phyloP scores from a whole-genome alignment of 139 green algal genomes.

The Picochlorum sp. region DNA sequence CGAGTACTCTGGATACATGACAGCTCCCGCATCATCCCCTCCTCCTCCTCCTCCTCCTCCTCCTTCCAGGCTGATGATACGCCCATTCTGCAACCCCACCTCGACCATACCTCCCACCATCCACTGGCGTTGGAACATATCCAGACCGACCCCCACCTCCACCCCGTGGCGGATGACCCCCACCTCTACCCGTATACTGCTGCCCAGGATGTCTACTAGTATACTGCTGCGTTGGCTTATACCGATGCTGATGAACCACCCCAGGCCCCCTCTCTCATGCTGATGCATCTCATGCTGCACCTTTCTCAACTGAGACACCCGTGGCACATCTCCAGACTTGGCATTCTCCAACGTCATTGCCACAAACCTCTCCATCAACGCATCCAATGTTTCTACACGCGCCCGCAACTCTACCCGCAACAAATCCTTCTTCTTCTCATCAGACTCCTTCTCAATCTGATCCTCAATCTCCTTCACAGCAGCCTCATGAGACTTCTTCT shows the following conservation, averaged over 20 bases:
- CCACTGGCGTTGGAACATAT: neutral
- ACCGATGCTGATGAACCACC: neutral
- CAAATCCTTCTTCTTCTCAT: slow-evolving; percentile 29
- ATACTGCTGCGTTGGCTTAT: slow-evolving; percentile 3
- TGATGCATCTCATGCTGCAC: slow-evolving; percentile 19
- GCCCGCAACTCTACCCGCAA: slow-evolving; percentile 23
- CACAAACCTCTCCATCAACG: slow-evolving; percentile 30
- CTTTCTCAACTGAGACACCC: slow-evolving; percentile 40
- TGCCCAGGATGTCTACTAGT: neutral
- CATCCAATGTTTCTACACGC: slow-evolving; percentile 21
- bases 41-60: neutral
- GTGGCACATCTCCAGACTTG: slow-evolving; percentile 31
- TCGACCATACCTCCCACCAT: neutral
- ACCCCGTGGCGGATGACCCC: neutral
- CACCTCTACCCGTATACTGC: neutral
- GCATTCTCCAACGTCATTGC: slow-evolving; percentile 27
- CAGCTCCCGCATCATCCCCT: neutral
- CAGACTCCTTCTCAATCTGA: slow-evolving; percentile 27
- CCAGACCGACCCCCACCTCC: slow-evolving; percentile 9
- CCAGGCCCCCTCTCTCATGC: neutral
- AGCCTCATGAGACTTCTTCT: slow-evolving; percentile 36
- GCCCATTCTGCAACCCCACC: slow-evolving; percentile 27
- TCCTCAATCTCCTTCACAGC: slow-evolving; percentile 37
- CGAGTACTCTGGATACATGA: slow-evolving; percentile 7
- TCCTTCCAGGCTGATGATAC: neutral